phyloP scores from a whole-genome alignment of 2,329 filamentous ascomycete genomes.

The Diaporthe capsici region DNA sequence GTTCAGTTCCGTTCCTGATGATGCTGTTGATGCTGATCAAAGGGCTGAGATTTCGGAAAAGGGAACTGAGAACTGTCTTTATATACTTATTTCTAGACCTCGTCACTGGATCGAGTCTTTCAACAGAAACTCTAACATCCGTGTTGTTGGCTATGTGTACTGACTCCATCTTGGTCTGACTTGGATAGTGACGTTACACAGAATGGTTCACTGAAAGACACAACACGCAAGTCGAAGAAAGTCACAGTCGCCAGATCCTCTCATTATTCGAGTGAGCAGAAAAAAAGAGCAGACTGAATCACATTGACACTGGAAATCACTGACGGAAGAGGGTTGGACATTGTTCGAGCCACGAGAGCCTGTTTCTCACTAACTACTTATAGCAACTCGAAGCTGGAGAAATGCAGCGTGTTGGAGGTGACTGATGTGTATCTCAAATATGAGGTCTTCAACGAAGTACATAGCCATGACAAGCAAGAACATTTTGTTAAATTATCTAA shows the following conservation, averaged over 20 bases:
- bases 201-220: neutral
- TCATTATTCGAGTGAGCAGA: neutral
- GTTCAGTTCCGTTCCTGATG: neutral
- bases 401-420: neutral
- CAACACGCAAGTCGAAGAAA: neutral
- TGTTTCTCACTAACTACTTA: neutral
- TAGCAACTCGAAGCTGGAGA: neutral
- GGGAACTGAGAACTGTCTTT: neutral
- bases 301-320: neutral
- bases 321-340: neutral
- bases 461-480: neutral
- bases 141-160: neutral
- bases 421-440: neutral
- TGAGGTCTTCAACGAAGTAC: neutral
- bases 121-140: neutral
- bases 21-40: neutral
- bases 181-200: neutral
- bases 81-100: neutral
- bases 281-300: neutral
- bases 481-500: rapidly evolving
- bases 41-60: neutral
- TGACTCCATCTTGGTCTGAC: neutral
- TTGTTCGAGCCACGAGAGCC: neutral
- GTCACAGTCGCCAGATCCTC: neutral
- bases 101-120: neutral